These are phyloP conservation scores for Chrysochromulina parva DNA, from an alignment of 78 protist genomes.

Conservation along the genomic window DNA sequence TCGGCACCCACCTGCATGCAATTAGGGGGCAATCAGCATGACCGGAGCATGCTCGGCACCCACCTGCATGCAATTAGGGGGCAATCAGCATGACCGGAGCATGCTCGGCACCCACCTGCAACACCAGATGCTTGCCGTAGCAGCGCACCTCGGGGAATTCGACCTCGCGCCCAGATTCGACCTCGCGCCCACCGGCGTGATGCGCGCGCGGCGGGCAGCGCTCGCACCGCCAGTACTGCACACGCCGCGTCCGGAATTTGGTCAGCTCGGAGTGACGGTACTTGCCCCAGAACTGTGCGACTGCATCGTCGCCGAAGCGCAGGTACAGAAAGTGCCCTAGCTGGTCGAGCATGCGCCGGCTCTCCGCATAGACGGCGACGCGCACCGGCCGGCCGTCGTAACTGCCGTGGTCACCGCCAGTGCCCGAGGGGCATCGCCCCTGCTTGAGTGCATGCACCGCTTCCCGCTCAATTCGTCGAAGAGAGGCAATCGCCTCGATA, in stretches of 20 bases:
- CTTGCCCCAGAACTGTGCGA: constrained; percentile 6
- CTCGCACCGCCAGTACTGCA: background rate
- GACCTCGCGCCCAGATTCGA: background rate
- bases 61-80: too few species aligned
- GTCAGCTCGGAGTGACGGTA: background rate
- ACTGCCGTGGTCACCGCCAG: background rate
- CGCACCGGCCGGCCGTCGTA: background rate
- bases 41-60: too few species aligned
- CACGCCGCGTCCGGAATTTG: background rate
- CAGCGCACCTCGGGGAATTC: background rate
- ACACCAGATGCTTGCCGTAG: background rate
- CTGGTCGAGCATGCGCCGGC: background rate
- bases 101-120: background rate
- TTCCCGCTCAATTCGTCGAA: too few species aligned
- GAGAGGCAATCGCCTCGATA: too few species aligned
- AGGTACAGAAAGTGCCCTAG: background rate
- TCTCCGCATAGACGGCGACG: background rate
- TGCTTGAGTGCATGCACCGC: too few species aligned
- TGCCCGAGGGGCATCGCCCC: too few species aligned
- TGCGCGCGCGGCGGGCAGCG: background rate
- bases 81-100: too few species aligned
- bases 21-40: too few species aligned
- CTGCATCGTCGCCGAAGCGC: background rate
- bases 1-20: too few species aligned
- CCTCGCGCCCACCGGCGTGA: background rate